Evolutionary conservation across 2,329 filamentous ascomycete species (phyloP).

Genomic region (Exophiala xenobiotica): DNA sequence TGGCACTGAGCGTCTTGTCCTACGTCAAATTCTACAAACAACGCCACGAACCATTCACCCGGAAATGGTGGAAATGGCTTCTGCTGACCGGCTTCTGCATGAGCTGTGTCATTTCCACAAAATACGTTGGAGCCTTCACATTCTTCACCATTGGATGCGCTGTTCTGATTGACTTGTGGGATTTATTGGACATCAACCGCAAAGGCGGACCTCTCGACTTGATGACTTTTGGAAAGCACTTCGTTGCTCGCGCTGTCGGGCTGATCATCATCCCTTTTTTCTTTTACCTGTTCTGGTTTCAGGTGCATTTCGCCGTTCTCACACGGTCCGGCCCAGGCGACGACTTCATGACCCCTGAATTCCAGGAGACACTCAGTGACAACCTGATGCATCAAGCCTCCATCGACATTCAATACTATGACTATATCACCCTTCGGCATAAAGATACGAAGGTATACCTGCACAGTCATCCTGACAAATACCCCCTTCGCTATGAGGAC

Average conservation of each 20-base stretch:
- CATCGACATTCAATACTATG: constrained; percentile 83
- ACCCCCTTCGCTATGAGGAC: constrained; percentile 94
- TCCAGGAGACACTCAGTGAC: constrained; percentile 95
- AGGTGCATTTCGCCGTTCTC: constrained; percentile 94
- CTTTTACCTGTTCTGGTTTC: constrained; percentile 99
- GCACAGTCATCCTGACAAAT: constrained; percentile 85
- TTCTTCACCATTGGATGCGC: constrained; percentile 96
- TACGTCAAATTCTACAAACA: constrained; percentile 99
- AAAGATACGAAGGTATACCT: constrained; percentile 97
- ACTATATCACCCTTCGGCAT: constrained; percentile 82
- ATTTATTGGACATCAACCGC: constrained; percentile 84
- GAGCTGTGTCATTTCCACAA: constrained; percentile 97
- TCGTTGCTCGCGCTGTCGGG: constrained; percentile 79
- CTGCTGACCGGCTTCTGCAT: constrained; percentile 90
- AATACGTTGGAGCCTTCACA: constrained; percentile 95
- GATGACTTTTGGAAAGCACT: constrained; percentile 81
- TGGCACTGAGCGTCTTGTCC: constrained; percentile 89
- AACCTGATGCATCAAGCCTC: constrained; percentile 89
- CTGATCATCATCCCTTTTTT: constrained; percentile 90
- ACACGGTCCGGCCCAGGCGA: constrained; percentile 88
- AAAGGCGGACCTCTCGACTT: constrained; percentile 77
- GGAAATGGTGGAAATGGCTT: constrained; percentile 99
- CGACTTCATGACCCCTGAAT: constrained; percentile 98
- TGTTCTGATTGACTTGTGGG: constrained; percentile 92
- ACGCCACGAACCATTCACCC: constrained; percentile 80